phyloP scores from a whole-genome alignment of 441 rosid species.

The Populus hybrid region DNA sequence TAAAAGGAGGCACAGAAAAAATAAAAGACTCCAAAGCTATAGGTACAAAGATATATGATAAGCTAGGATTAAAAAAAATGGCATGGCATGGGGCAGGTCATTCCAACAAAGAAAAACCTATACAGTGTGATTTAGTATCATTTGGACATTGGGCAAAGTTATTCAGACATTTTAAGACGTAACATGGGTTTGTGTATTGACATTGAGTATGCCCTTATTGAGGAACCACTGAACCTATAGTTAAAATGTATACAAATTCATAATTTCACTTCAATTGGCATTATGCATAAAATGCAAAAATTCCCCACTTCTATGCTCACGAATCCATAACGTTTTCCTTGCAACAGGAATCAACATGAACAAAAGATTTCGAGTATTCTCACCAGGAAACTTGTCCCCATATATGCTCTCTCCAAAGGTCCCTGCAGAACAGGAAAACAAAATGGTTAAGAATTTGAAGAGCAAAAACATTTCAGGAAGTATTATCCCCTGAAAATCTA shows the following conservation, averaged over 20 bases:
- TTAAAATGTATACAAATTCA: neutral
- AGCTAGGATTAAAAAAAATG: neutral
- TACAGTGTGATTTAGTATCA: neutral
- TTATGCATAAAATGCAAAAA: neutral
- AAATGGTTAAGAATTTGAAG: conserved; percentile 2
- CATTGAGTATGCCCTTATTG: neutral
- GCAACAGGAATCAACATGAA: neutral
- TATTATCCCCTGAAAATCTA: neutral
- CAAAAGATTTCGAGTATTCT: conserved; percentile 20
- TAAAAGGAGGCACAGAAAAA: neutral
- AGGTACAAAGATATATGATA: neutral
- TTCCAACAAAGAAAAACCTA: neutral
- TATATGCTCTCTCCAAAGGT: conserved; percentile 91
- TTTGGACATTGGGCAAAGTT: neutral
- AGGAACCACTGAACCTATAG: neutral
- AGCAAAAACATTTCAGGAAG: neutral
- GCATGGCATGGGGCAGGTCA: neutral
- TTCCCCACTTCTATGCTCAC: neutral
- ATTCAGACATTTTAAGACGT: neutral
- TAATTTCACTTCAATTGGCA: neutral
- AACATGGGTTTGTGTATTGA: neutral
- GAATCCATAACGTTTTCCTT: neutral
- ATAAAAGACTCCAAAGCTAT: neutral
- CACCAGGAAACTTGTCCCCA: conserved; percentile 84
- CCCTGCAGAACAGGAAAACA: conserved; percentile 44